Conservation (phyloP, 225 moss, liverwort and hornwort species). For the Lunularia cruciata region DNA sequence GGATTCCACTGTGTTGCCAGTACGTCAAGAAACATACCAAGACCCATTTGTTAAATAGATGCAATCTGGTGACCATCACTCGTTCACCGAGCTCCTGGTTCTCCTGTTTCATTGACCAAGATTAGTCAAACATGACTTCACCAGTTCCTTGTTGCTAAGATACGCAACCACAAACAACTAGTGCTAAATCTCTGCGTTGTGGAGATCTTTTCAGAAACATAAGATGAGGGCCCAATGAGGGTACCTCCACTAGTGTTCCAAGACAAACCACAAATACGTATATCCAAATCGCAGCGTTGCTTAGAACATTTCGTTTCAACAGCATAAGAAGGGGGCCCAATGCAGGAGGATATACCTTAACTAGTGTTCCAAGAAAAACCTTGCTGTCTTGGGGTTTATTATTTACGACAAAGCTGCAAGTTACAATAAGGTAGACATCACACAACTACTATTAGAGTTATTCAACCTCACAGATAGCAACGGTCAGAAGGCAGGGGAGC, state of each 20-base stretch:
- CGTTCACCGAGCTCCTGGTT: conserved; percentile 92
- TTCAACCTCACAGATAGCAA: too few relatives aligned
- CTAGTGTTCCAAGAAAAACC: conserved; percentile 71
- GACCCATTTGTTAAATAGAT: conserved; percentile 96
- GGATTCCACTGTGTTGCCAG: not conserved
- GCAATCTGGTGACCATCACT: conserved; percentile 96
- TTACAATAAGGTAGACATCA: not conserved
- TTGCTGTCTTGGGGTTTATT: conserved; percentile 97
- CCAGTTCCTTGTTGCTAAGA: too few relatives aligned
- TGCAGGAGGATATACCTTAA: conserved; percentile 53
- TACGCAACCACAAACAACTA: too few relatives aligned
- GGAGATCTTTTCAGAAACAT: too few relatives aligned
- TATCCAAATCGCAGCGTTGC: too few relatives aligned
- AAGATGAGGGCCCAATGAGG: too few relatives aligned
- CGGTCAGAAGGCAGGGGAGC: too few relatives aligned
- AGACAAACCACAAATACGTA: not conserved
- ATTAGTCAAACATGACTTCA: not conserved
- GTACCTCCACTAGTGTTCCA: not conserved
- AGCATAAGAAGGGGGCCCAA: conserved; percentile 3
- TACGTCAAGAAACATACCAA: conserved; percentile 61
- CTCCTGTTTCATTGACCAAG: conserved; percentile 46
- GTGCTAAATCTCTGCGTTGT: too few relatives aligned
- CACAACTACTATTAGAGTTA: not conserved
- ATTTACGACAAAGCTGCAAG: conserved; percentile 86
- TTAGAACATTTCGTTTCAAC: too few relatives aligned